A percentile compares a stretch with the other conserved stretches of the same genome.
Evolutionary conservation across 176 grass and related monocot genomes (phyloP).

Genomic region (Rhynchospora pubera): DNA sequence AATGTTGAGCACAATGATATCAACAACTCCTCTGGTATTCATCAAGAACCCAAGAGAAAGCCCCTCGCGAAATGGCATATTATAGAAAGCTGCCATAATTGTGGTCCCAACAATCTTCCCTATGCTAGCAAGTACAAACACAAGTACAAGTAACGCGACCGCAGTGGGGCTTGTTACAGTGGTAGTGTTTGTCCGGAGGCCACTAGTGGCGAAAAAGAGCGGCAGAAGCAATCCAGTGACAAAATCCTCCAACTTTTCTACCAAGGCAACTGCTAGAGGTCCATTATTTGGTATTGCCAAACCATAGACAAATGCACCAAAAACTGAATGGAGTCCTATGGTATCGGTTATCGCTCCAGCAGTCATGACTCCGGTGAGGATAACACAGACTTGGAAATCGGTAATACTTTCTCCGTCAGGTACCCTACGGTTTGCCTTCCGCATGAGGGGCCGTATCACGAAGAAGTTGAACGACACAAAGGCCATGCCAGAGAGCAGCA

Average conservation of each 20-base stretch:
- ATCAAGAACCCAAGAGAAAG: constrained; percentile 28
- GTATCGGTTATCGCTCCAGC: background rate
- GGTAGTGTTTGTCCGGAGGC: constrained; percentile 12
- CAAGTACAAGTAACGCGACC: background rate
- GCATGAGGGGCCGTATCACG: constrained; percentile 22
- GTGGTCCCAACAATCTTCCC: constrained; percentile 23
- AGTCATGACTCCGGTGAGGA: background rate
- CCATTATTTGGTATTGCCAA: constrained; percentile 19
- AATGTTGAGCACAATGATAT: constrained; percentile 33
- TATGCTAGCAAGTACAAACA: background rate
- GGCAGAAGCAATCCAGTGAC: constrained; percentile 15
- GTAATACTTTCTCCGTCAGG: constrained; percentile 24
- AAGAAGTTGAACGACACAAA: background rate
- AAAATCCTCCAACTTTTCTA: constrained; percentile 21
- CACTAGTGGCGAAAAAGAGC: constrained; percentile 22
- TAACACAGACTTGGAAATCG: background rate
- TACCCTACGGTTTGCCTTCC: background rate
- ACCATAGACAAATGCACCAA: constrained; percentile 29
- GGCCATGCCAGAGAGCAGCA: constrained; percentile 9
- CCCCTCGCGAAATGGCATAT: constrained; percentile 1
- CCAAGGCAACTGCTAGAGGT: constrained; percentile 1
- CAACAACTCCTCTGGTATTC: constrained; percentile 26
- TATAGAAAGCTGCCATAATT: constrained; percentile 10
- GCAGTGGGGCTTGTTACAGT: background rate
- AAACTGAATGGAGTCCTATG: constrained; percentile 28